Base-by-base conservation (phyloP, 306 rosid genomes). In the Gynostemma pentaphyllum region DNA sequence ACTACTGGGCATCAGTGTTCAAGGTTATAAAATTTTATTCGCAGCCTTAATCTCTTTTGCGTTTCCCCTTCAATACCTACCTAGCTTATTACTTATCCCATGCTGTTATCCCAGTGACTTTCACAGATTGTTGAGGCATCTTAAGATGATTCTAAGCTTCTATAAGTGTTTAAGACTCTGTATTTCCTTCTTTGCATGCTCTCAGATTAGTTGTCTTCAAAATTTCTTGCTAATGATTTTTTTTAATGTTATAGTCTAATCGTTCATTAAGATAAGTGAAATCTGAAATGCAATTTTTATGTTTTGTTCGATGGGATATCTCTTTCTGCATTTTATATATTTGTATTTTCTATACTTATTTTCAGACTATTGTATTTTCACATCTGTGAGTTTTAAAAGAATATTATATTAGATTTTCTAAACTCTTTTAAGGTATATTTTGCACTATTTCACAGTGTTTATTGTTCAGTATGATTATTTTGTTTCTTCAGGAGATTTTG, bases 1-100 rank as follows among this genome's bases (percentile, higher is more conserved):
- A 92, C 78, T 92, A 88, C 59, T 92, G 98, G 98, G 88, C 96
- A 44, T 92, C 98, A 2, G 73, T 92, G 50, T 91, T 88, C 78
- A 74, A 88, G 98, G 98, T 90, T 68, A 57, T 22, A 19, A 14
- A 46, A 28, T 64, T 29, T 55, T 53, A 23, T 24, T 49, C 28
- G 36, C 60, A 21, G 46, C 12, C 34, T 41, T 11, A 10, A 32
- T 56, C 9, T 40, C 62, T 22, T n/a, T 49, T 23, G 66, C 57
- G 53, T 68, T 51, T 61, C 36, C 44, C 5, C 52, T 8, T 62
- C 39, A 24, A n/a, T 27, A 42, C 28, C 5, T 27, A 42, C 28
- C 5, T 22, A 42, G 21, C 37, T 61, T 62, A 40, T 5, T 44
- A 62, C 37, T 42, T 40, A 62, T 14, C 19, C 7, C 5, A 36